Evolutionary conservation across 176 grass and related monocot genomes (phyloP), one percentile per base, ranked within the genome.

Genomic region (Puya raimondii): DNA sequence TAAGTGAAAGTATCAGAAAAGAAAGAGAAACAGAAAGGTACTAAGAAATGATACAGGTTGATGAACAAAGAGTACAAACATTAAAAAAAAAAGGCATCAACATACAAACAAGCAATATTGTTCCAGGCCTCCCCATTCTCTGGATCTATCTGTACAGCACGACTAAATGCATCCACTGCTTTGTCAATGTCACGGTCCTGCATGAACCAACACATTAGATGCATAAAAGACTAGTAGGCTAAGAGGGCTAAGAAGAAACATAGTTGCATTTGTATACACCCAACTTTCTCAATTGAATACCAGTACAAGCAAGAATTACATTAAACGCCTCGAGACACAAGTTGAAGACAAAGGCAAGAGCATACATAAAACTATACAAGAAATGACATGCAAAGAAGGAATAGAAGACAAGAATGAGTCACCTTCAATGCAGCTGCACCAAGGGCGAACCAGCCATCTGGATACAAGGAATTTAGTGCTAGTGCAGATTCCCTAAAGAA

Each of bases 81-180:
- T 26, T 26, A 42, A 56, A 69, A 76, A 48, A 59, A 49, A 71
- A 48, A 78, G 23, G 48, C 47, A 26, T 17, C 8, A 71, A 54
- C 85, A 74, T 91, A 91, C 88, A 97, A 76, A 73, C 93, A 97
- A 67, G 86, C 89, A 66, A 97, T 85, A 68, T 97, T 97, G 79
- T 97, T 97, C 89, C 93, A 92, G 80, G 86, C 93, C 85, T 97
- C 93, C 78, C 93, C 93, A 67, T 92, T 97, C 75, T 97, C 93
- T 81, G 93, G 93, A 84, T 97, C 93, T 75, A 97, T 85, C 83
- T 97, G 93, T 49, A 97, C 89, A 69, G 89, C 76, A 69, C 84
- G 86, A 72, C 84, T 90, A 85, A 92, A 97, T 50, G 89, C 89
- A 74, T 97, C 93, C 47, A 97, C 79, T 66, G 93, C 93, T 87